Evolutionary conservation across 108 stramenopile genomes (phyloP), one percentile per base, ranked within the genome.

Genomic region (Nitzschia sp.): DNA sequence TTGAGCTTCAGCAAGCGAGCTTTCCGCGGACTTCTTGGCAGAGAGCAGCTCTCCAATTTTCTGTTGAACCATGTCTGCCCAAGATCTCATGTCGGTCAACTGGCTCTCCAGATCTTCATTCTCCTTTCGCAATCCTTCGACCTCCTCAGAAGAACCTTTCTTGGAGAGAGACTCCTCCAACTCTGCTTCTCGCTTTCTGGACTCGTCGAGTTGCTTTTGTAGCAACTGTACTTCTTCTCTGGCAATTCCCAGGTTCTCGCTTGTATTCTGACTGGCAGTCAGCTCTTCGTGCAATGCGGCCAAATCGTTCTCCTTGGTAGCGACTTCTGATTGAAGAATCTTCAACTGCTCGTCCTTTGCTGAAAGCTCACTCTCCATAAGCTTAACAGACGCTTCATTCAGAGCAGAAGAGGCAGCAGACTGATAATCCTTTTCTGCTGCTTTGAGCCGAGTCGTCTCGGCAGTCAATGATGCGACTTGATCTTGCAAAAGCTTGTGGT

Each of bases 51-150:
- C 84, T 24, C 75, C 53, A 25, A 85, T 79, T 40, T 79, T 80
- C 41, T 39, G 51, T 61, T 85, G 84, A 1, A 76, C 80, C 44
- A 75, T 63, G 14, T 83, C 82, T 22, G 80, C 59, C 86, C 86
- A 88, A 22, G 72, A 62, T 43, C 81, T 70, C 42, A 88, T 83
- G 73, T 85, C 80, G 50, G 53, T 51, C 39, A 86, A 37, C 41
- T 70, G 82, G 21, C 41, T 63, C 43, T 81, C 67, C 15, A 83
- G 41, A 44, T 76, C 76, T n/a, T 70, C 63, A 17, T 71, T 68
- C n/a, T 60, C 39, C 9, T 9, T 21, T 12, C 24, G 11, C 3
- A 67, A 42, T 5, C 22, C 26, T 11, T 76, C 72, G 26, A 62
- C 51, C 22, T 76, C 75, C 40, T 57, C 37, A 42, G 10, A 20